phyloP scores from a whole-genome alignment of 148 eudicot species.

The Nyssa sinensis region DNA sequence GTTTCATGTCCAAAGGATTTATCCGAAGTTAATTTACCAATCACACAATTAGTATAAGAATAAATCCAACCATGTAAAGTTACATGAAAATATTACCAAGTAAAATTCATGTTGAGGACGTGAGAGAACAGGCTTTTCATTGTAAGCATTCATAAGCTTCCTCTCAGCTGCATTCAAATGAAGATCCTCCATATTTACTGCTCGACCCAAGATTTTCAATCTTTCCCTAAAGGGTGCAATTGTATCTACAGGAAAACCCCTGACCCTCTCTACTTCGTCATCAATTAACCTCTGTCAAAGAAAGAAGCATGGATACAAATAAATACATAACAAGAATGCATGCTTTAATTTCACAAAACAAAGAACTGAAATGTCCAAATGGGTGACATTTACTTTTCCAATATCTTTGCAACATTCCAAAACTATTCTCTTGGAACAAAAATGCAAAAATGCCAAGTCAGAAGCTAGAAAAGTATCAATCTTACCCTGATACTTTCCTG shows the following conservation, averaged over 20 bases:
- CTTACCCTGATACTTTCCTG: slow-evolving; percentile 83
- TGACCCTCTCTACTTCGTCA: slow-evolving; percentile 74
- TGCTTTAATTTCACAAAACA: background rate
- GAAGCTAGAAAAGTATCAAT: background rate
- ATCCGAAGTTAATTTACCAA: background rate
- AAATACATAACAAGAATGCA: background rate
- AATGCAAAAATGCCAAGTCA: background rate
- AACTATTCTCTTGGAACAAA: background rate
- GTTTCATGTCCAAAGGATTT: background rate
- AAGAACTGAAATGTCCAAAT: background rate
- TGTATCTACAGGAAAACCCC: slow-evolving; percentile 66
- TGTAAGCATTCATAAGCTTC: slow-evolving; percentile 83
- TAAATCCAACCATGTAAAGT: background rate
- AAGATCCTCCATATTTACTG: slow-evolving; percentile 70
- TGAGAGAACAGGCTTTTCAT: slow-evolving; percentile 93
- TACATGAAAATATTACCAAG: slow-evolving; percentile 38
- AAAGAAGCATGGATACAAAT: slow-evolving; percentile 1
- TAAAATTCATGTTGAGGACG: slow-evolving; percentile 95
- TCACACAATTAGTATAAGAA: too few species aligned
- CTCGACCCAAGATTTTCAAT: slow-evolving; percentile 80
- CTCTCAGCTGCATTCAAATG: slow-evolving; percentile 64
- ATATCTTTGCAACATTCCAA: background rate
- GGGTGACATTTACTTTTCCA: background rate
- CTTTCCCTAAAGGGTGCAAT: slow-evolving; percentile 72
- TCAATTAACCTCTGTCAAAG: slow-evolving; percentile 63